Percentiles rank a stretch among this genome's conserved stretches.
Evolutionary conservation across 1,139 yeast species (phyloP).

Genomic region (Pichia sp.): DNA sequence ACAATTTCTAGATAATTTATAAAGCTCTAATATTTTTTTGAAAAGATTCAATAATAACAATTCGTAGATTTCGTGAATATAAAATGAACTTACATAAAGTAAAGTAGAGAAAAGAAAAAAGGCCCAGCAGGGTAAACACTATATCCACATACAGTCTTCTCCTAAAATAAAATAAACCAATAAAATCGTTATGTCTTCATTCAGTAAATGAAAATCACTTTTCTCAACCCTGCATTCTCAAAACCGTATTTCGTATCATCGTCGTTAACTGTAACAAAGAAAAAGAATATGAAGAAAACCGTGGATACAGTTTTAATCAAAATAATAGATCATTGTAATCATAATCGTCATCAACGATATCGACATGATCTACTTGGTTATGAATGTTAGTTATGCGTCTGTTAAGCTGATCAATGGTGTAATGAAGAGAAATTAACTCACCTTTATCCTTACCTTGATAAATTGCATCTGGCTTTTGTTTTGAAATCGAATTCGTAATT

Average conservation of each 20-base stretch:
- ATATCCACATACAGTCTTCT: slow-evolving; percentile 12
- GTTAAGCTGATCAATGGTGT: slow-evolving; percentile 10
- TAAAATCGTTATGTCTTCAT: background rate
- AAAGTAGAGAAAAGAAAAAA: background rate
- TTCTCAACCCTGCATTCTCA: background rate
- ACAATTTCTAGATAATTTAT: no score
- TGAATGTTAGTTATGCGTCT: slow-evolving; percentile 21
- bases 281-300: background rate
- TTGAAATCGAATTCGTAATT: slow-evolving; percentile 16
- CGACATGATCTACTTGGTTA: slow-evolving; percentile 17
- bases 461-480: slow-evolving; percentile 11
- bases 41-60: no score
- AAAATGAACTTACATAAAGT: no score
- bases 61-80: no score
- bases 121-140: background rate
- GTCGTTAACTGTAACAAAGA: background rate
- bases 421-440: slow-evolving; percentile 17
- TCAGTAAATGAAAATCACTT: slow-evolving; percentile 8
- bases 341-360: slow-evolving; percentile 13
- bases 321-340: slow-evolving; percentile 16
- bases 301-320: background rate
- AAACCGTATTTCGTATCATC: background rate
- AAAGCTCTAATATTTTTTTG: no score
- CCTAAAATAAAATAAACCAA: background rate
- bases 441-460: slow-evolving; percentile 17